These are phyloP conservation scores for Vararia minispora DNA, from an alignment of 768 basidiomycete species.

Conservation along the genomic window DNA sequence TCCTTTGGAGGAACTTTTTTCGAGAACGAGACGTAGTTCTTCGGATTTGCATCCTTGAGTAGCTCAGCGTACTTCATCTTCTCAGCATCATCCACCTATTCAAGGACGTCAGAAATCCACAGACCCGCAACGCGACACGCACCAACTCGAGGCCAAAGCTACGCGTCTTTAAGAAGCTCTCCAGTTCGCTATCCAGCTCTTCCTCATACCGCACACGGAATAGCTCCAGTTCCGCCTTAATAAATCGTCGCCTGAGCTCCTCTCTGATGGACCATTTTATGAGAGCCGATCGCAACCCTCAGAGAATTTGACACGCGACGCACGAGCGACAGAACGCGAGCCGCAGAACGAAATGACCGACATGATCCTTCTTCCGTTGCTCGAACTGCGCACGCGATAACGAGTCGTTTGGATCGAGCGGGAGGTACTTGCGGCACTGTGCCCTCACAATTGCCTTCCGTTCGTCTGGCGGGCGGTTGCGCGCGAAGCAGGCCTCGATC, in stretches of 20 bases:
- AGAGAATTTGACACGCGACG: conserved; percentile 24
- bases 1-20: no score
- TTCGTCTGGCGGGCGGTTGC: conserved; percentile 76
- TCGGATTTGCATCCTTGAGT: conserved; percentile 35
- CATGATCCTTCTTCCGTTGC: conserved; percentile 73
- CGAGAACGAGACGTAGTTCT: no score
- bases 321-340: conserved; percentile 96
- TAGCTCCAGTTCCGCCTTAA: conserved; percentile 79
- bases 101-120: no score
- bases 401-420: conserved; percentile 49
- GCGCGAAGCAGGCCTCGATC: conserved; percentile 81
- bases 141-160: no score
- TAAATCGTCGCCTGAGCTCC: conserved; percentile 77
- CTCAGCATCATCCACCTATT: conserved; percentile 51
- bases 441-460: conserved; percentile 46
- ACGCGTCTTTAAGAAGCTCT: no score
- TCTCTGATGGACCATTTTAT: conserved; percentile 40
- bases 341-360: conserved; percentile 89
- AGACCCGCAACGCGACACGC: no score
- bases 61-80: conserved; percentile 34
- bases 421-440: conserved; percentile 70
- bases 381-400: conserved; percentile 34
- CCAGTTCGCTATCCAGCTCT: no score
- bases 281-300: neutral
- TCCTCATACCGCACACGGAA: conserved; percentile 75